Evolutionary conservation across 108 stramenopile species (phyloP).

Genomic region (Skeletonema tropicum): DNA sequence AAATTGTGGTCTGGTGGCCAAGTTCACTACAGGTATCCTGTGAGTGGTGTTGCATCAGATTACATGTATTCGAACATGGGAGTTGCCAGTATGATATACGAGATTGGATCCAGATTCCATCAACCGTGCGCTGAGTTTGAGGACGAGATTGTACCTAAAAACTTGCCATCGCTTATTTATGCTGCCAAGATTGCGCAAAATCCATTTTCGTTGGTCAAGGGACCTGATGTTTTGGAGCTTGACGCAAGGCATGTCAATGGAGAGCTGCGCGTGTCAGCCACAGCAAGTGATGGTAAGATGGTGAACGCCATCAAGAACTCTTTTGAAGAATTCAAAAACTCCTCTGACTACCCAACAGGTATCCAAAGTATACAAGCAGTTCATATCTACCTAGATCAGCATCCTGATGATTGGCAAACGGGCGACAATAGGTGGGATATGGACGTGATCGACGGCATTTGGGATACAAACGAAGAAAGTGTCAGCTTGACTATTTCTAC

Average conservation of each 20-base stretch:
- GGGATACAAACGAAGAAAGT: conserved; percentile 3
- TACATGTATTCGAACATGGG: conserved; percentile 48
- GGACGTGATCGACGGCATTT: conserved; percentile 13
- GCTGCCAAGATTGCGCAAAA: conserved; percentile 34
- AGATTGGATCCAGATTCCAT: conserved; percentile 53
- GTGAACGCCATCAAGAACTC: not conserved
- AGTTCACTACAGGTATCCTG: conserved; percentile 28
- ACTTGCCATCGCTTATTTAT: conserved; percentile 45
- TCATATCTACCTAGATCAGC: not conserved
- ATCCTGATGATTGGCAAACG: conserved; percentile 1
- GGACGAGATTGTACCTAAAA: conserved; percentile 32
- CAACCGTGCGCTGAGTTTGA: conserved; percentile 52
- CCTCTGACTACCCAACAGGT: conserved; percentile 3
- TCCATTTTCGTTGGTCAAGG: conserved; percentile 45
- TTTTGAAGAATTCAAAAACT: not conserved
- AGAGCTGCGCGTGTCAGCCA: not conserved
- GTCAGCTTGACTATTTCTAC: conserved; percentile 1
- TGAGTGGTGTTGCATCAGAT: conserved; percentile 49
- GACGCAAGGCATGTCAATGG: not conserved
- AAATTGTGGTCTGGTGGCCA: conserved; percentile 31
- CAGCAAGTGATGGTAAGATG: conserved; percentile 3
- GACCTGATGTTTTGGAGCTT: conserved; percentile 49
- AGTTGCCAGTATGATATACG: conserved; percentile 49
- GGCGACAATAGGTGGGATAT: not conserved
- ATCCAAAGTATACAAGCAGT: not conserved